Evolutionary conservation across 2,329 filamentous ascomycete species (phyloP).

Genomic region (Fusarium sp.): DNA sequence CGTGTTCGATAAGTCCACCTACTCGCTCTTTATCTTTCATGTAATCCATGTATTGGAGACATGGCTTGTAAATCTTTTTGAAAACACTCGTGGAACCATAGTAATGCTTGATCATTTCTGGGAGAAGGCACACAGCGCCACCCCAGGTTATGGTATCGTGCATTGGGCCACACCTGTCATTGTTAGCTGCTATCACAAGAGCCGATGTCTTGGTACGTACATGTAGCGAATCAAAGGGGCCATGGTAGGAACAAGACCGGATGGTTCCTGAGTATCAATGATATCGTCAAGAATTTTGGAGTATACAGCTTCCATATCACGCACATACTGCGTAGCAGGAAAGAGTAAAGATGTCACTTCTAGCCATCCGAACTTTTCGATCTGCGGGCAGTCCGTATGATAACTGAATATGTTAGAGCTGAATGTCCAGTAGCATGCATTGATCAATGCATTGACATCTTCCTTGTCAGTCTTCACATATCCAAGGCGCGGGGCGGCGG

Average conservation of each 20-base stretch:
- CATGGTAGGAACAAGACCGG: slow-evolving; percentile 63
- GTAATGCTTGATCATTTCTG: slow-evolving; percentile 57
- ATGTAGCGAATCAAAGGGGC: slow-evolving; percentile 64
- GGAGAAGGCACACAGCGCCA: slow-evolving; percentile 55
- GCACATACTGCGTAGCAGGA: slow-evolving; percentile 62
- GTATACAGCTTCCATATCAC: slow-evolving; percentile 62
- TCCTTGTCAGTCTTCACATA: slow-evolving; percentile 57
- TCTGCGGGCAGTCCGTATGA: slow-evolving; percentile 63
- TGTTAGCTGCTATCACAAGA: slow-evolving; percentile 7
- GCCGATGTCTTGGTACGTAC: slow-evolving; percentile 14
- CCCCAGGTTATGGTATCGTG: slow-evolving; percentile 64
- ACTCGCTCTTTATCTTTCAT: slow-evolving; percentile 57
- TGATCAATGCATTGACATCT: slow-evolving; percentile 59
- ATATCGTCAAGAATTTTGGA: slow-evolving; percentile 64
- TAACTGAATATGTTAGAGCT: slow-evolving; percentile 61
- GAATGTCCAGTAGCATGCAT: slow-evolving; percentile 62
- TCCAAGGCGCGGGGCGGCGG: slow-evolving; percentile 55
- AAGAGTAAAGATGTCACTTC: slow-evolving; percentile 63
- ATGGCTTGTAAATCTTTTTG: slow-evolving; percentile 55
- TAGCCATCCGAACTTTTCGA: slow-evolving; percentile 65
- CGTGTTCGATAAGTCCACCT: slow-evolving; percentile 60
- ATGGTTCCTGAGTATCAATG: slow-evolving; percentile 60
- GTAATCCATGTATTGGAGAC: slow-evolving; percentile 60
- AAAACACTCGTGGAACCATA: slow-evolving; percentile 58
- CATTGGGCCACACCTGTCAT: slow-evolving; percentile 58